These are phyloP conservation scores for Fusarium tjaetaba DNA, from an alignment of 2,329 filamentous ascomycete species.

Conservation along the genomic window DNA sequence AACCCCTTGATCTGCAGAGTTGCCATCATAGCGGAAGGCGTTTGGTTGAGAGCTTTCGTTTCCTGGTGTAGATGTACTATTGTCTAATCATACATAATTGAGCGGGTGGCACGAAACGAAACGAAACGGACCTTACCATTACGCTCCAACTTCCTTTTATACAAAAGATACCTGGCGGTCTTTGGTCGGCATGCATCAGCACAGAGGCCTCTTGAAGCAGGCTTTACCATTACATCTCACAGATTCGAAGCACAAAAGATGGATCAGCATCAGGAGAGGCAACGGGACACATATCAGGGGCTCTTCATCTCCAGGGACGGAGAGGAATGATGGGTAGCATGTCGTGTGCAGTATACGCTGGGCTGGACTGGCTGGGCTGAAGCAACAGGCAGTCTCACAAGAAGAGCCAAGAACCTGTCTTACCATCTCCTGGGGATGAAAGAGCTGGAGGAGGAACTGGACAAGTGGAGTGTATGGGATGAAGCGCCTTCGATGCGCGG, in stretches of 20 bases:
- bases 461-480: slow-evolving; percentile 33
- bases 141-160: slow-evolving; percentile 36
- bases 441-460: slow-evolving; percentile 18
- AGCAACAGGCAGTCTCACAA: slow-evolving; percentile 10
- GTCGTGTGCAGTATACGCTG: slow-evolving; percentile 24
- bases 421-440: slow-evolving; percentile 8
- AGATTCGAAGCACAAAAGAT: slow-evolving; percentile 47
- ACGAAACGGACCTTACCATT: slow-evolving; percentile 36
- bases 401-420: slow-evolving; percentile 6
- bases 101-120: slow-evolving; percentile 38
- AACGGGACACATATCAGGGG: slow-evolving; percentile 34
- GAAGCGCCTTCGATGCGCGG: slow-evolving; percentile 28
- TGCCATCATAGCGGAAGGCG: slow-evolving; percentile 65
- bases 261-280: slow-evolving; percentile 41
- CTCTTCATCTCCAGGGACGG: slow-evolving; percentile 35
- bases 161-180: slow-evolving; percentile 37
- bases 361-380: slow-evolving; percentile 22
- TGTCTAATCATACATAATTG: slow-evolving; percentile 62
- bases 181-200: slow-evolving; percentile 26
- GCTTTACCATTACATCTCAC: slow-evolving; percentile 46
- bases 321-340: slow-evolving; percentile 24
- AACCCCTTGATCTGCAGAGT: slow-evolving; percentile 50
- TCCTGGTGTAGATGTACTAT: slow-evolving; percentile 62
- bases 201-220: slow-evolving; percentile 39
- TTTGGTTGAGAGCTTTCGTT: slow-evolving; percentile 61